Percentiles rank a stretch among this genome's conserved stretches.
Evolutionary conservation across 2,329 filamentous ascomycete genomes (phyloP).

Genomic region (Neofusicoccum cordaticola): DNA sequence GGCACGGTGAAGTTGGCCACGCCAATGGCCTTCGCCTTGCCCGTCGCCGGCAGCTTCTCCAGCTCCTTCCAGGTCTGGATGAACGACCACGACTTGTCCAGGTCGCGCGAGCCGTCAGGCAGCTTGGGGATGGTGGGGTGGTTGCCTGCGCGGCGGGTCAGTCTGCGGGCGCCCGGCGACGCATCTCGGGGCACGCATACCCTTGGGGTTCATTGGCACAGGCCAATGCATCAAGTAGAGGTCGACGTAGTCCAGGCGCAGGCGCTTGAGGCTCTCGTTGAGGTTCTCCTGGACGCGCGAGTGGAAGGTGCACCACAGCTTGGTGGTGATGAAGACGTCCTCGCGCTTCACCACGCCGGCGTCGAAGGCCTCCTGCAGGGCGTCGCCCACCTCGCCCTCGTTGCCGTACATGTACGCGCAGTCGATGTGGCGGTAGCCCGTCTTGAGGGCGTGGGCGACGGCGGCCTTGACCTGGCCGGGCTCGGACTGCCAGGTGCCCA

Average conservation of each 20-base stretch:
- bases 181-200: conserved; percentile 35
- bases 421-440: conserved; percentile 60
- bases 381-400: conserved; percentile 73
- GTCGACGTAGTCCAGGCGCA: conserved; percentile 79
- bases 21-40: conserved; percentile 50
- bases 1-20: conserved; percentile 50
- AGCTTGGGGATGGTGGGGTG: conserved; percentile 73
- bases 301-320: conserved; percentile 81
- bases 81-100: conserved; percentile 67
- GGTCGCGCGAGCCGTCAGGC: conserved; percentile 70
- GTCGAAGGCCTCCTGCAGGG: conserved; percentile 74
- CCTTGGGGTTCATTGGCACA: conserved; percentile 73
- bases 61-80: conserved; percentile 75
- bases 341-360: conserved; percentile 78
- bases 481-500: conserved; percentile 40
- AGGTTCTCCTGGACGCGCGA: conserved; percentile 66
- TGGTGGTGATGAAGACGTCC: conserved; percentile 89
- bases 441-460: conserved; percentile 47
- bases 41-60: conserved; percentile 56
- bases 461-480: conserved; percentile 49
- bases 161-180: not conserved
- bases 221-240: conserved; percentile 84
- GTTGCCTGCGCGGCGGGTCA: conserved; percentile 51
- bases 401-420: conserved; percentile 69
- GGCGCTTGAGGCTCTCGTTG: conserved; percentile 67